phyloP scores from a whole-genome alignment of 1,139 yeast genomes.

The Blastobotrys apis region DNA sequence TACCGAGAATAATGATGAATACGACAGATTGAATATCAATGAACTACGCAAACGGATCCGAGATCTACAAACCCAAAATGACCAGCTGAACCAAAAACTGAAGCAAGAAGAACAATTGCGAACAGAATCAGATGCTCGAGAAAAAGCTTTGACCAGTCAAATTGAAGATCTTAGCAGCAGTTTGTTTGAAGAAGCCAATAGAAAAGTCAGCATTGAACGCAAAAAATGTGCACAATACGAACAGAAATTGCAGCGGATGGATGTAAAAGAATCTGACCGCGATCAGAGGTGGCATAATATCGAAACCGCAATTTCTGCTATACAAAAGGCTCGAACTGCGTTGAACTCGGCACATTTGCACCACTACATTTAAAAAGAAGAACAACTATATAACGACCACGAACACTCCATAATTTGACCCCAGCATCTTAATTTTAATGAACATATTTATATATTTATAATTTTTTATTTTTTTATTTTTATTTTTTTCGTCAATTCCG shows the following conservation, averaged over 20 bases:
- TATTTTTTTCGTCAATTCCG: background rate
- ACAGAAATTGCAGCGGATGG: constrained; percentile 13
- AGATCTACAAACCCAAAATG: constrained; percentile 14
- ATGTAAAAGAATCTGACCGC: constrained; percentile 29
- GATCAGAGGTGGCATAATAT: constrained; percentile 36
- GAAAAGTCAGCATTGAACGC: constrained; percentile 47
- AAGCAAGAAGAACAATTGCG: constrained; percentile 40
- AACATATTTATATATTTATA: background rate
- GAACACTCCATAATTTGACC: background rate
- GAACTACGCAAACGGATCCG: constrained; percentile 18
- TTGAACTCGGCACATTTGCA: constrained; percentile 13
- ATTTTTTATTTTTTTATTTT: background rate
- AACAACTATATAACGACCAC: background rate
- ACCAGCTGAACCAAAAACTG: constrained; percentile 32
- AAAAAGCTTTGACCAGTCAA: constrained; percentile 56
- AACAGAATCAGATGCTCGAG: constrained; percentile 54
- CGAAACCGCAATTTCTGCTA: constrained; percentile 31
- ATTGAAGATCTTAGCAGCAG: constrained; percentile 75
- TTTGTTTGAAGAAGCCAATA: constrained; percentile 73
- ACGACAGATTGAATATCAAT: constrained; percentile 14
- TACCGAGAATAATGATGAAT: background rate
- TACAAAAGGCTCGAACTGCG: constrained; percentile 27
- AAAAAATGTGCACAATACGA: constrained; percentile 10
- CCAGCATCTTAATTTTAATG: background rate
- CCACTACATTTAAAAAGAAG: constrained; percentile 11